Percentiles rank a stretch among this genome's conserved stretches.
Evolutionary conservation across 2,329 filamentous ascomycete genomes (phyloP).

Genomic region (Colletotrichum ledebouriae): DNA sequence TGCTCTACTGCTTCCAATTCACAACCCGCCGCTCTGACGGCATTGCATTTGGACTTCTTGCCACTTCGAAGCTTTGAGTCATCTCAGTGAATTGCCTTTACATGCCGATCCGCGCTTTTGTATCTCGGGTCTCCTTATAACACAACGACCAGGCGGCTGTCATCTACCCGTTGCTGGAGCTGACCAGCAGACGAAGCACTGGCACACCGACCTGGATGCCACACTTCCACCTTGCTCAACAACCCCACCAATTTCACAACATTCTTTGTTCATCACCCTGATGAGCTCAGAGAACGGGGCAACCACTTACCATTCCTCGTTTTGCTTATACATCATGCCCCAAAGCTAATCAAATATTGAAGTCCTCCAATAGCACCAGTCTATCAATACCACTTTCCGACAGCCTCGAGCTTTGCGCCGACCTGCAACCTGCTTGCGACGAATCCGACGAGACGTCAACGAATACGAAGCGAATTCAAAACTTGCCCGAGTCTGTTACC

Average conservation of each 20-base stretch:
- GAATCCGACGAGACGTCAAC: not conserved
- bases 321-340: slow-evolving; percentile 64
- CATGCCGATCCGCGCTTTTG: slow-evolving; percentile 11
- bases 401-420: slow-evolving; percentile 78
- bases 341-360: slow-evolving; percentile 71
- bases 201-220: slow-evolving; percentile 1
- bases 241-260: slow-evolving; percentile 39
- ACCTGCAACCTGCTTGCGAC: slow-evolving; percentile 63
- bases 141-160: slow-evolving; percentile 10
- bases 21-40: not conserved
- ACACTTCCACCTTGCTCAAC: slow-evolving; percentile 22
- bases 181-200: slow-evolving; percentile 19
- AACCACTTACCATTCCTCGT: slow-evolving; percentile 30
- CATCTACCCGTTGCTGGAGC: slow-evolving; percentile 19
- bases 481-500: not conserved
- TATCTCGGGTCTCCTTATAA: not conserved
- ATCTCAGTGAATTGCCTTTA: slow-evolving; percentile 9
- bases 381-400: slow-evolving; percentile 63
- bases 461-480: slow-evolving; percentile 15
- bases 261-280: slow-evolving; percentile 40
- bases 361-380: slow-evolving; percentile 49
- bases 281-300: slow-evolving; percentile 30
- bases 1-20: not conserved
- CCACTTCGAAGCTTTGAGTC: slow-evolving; percentile 20
- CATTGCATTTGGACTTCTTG: slow-evolving; percentile 15